phyloP scores from a whole-genome alignment of 441 rosid species.

The Aquilaria agallochum region DNA sequence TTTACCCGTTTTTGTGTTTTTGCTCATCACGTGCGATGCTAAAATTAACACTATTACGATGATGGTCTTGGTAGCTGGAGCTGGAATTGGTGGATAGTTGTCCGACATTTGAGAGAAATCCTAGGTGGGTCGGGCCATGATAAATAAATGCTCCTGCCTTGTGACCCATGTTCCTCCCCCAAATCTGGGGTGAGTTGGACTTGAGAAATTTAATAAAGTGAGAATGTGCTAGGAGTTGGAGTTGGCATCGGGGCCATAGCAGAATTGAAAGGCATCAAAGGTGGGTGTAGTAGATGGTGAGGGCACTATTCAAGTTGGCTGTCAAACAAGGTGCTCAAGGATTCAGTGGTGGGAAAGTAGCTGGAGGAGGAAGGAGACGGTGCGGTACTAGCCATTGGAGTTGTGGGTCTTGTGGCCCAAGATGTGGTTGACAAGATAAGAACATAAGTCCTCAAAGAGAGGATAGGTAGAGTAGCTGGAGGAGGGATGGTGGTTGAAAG shows the following conservation, averaged over 20 bases:
- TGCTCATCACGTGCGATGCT: too few species aligned
- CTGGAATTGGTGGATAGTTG: conserved; percentile 52
- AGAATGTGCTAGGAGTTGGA: conserved; percentile 64
- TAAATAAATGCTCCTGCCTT: conserved; percentile 59
- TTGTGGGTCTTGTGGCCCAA: conserved; percentile 80
- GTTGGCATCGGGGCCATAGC: conserved; percentile 71
- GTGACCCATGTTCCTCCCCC: conserved; percentile 52
- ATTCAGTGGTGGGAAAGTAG: conserved; percentile 74
- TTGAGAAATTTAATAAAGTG: conserved; percentile 12
- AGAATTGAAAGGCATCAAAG: conserved; percentile 67
- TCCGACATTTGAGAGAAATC: conserved; percentile 77
- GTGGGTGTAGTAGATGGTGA: conserved; percentile 74
- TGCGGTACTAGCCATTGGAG: conserved; percentile 81
- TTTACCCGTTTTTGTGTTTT: too few species aligned
- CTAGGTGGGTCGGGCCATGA: conserved; percentile 95
- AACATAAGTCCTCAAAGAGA: conserved; percentile 57
- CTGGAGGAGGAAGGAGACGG: conserved; percentile 72
- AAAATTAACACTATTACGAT: too few species aligned
- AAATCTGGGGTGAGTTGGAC: conserved; percentile 39
- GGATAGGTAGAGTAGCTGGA: conserved; percentile 65
- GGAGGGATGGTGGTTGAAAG: conserved; percentile 87
- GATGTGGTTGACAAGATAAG: conserved; percentile 72
- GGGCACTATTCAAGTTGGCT: conserved; percentile 57
- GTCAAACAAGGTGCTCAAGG: conserved; percentile 79
- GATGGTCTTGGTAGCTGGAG: too few species aligned